phyloP scores from a whole-genome alignment of 1,284 basidiomycete genomes.

The Tausonia pullulans region DNA sequence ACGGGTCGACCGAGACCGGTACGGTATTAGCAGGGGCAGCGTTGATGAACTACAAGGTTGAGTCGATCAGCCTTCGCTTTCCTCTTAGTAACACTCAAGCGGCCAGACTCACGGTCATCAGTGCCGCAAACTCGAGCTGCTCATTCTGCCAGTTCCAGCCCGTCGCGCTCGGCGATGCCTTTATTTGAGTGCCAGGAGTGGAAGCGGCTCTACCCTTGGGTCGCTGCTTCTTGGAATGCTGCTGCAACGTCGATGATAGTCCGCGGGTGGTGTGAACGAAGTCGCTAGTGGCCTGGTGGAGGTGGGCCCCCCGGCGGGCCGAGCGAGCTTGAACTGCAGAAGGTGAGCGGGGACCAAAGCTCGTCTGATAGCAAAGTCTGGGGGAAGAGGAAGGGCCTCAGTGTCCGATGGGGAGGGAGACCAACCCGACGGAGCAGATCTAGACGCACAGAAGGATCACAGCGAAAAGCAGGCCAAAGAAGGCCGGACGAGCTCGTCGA shows the following conservation, averaged over 20 bases:
- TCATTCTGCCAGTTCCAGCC: background rate
- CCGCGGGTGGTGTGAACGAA: background rate
- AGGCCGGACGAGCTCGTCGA: background rate
- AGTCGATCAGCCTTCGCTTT: background rate
- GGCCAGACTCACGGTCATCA: background rate
- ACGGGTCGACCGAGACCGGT: background rate
- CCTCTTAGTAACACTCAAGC: background rate
- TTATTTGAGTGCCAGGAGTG: background rate
- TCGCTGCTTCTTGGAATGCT: background rate
- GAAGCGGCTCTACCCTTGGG: background rate
- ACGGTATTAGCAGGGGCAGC: conserved; percentile 9
- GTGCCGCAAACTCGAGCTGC: conserved; percentile 4
- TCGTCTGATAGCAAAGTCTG: background rate
- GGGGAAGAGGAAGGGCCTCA: background rate
- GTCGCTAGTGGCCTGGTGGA: background rate
- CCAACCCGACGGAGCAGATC: background rate
- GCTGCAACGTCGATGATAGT: background rate
- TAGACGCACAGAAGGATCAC: conserved; percentile 1
- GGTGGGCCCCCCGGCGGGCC: background rate
- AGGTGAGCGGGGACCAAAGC: background rate
- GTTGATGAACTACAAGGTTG: conserved; percentile 5
- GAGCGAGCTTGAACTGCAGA: background rate
- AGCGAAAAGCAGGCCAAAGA: background rate
- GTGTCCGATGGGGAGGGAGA: background rate
- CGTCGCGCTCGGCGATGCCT: background rate